Evolutionary conservation across 768 basidiomycete genomes (phyloP).

Genomic region (Suillus decipiens): DNA sequence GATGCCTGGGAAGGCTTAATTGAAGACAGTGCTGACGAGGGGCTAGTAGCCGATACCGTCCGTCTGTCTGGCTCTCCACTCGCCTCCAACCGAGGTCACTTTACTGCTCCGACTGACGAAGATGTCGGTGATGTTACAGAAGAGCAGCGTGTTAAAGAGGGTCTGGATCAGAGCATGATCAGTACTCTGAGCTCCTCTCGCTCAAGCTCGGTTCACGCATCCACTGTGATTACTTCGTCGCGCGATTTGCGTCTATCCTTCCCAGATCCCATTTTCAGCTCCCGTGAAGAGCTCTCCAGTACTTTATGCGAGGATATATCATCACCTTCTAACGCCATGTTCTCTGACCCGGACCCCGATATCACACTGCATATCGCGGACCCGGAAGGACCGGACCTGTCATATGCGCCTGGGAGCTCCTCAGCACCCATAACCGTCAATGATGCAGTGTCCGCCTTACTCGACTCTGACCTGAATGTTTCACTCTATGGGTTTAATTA

Average conservation of each 20-base stretch:
- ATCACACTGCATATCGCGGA: conserved; percentile 22
- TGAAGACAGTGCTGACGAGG: conserved; percentile 61
- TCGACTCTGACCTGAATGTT: conserved; percentile 54
- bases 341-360: conserved; percentile 23
- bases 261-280: conserved; percentile 80
- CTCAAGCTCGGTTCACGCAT: conserved; percentile 56
- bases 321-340: conserved; percentile 36
- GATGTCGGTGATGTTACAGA: conserved; percentile 47
- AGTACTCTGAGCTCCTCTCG: conserved; percentile 78
- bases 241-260: conserved; percentile 81
- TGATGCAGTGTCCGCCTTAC: conserved; percentile 23
- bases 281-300: conserved; percentile 56
- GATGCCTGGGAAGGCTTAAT: conserved; percentile 81
- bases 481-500: conserved; percentile 68
- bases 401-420: conserved; percentile 38
- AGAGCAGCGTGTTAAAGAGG: conserved; percentile 71
- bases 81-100: conserved; percentile 23
- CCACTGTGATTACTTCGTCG: conserved; percentile 59
- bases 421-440: conserved; percentile 21
- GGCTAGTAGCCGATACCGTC: conserved; percentile 24
- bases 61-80: conserved; percentile 21
- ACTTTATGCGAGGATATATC: conserved; percentile 58
- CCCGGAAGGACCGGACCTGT: conserved; percentile 38
- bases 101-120: conserved; percentile 32
- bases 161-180: conserved; percentile 80